These are phyloP conservation scores for Ophiostoma ulmi DNA, from an alignment of 2,329 filamentous ascomycete species.

Conservation along the genomic window DNA sequence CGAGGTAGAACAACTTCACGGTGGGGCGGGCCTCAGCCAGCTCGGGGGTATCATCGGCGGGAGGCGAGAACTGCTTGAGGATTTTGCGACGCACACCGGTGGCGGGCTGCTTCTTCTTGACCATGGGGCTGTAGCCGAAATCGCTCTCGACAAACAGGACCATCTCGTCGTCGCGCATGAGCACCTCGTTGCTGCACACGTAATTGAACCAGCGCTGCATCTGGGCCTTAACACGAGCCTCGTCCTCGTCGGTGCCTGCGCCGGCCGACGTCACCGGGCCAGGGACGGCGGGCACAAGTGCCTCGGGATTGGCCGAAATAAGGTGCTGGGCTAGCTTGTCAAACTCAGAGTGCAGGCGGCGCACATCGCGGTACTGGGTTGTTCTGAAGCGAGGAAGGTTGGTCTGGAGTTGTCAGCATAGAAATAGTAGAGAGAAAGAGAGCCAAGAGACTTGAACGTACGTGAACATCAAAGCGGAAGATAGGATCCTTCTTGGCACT, in stretches of 20 bases:
- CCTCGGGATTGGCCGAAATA: slow-evolving; percentile 95
- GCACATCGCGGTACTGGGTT: slow-evolving; percentile 95
- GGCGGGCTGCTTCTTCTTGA: slow-evolving; percentile 92
- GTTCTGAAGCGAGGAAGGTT: slow-evolving; percentile 98
- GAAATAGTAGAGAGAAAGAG: too few species aligned
- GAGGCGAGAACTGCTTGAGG: slow-evolving; percentile 95
- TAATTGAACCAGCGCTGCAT: slow-evolving; percentile 95
- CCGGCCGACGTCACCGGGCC: slow-evolving; percentile 92
- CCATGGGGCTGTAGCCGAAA: slow-evolving; percentile 93
- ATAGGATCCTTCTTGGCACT: slow-evolving; percentile 95
- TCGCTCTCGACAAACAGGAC: slow-evolving; percentile 98
- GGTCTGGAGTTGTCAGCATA: slow-evolving; percentile 56
- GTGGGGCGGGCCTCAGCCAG: slow-evolving; percentile 81
- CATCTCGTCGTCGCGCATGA: slow-evolving; percentile 96
- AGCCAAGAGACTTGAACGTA: slow-evolving; percentile 43
- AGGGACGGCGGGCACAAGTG: slow-evolving; percentile 87
- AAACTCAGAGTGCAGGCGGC: slow-evolving; percentile 92
- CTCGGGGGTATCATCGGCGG: slow-evolving; percentile 94
- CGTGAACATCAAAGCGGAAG: slow-evolving; percentile 91
- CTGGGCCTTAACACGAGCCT: slow-evolving; percentile 77
- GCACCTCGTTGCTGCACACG: slow-evolving; percentile 83
- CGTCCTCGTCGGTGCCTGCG: slow-evolving; percentile 93
- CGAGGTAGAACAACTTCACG: slow-evolving; percentile 93
- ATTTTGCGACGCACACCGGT: slow-evolving; percentile 93
- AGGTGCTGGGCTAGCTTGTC: slow-evolving; percentile 93